phyloP scores from a whole-genome alignment of 805 yeast species.

The Starmera amethionina region DNA sequence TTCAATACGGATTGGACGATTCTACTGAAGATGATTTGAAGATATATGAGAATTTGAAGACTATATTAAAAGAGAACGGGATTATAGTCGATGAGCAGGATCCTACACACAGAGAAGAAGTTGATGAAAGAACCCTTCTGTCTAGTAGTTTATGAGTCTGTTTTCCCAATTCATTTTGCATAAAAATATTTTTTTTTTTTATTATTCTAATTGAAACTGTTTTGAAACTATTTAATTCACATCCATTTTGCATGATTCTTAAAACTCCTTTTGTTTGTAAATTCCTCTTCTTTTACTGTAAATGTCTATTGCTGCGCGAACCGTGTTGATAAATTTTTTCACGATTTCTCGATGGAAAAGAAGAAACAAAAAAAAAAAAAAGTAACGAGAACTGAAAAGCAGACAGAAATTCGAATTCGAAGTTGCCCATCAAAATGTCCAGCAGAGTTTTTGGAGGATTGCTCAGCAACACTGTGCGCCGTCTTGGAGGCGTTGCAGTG shows the following conservation, averaged over 20 bases:
- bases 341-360: no score
- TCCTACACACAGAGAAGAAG: conserved; percentile 1
- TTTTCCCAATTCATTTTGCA: not conserved
- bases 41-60: conserved; percentile 27
- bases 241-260: no score
- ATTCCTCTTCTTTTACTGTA: no score
- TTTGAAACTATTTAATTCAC: no score
- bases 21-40: conserved; percentile 38
- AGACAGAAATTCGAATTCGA: no score
- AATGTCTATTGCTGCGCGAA: no score
- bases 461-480: not conserved
- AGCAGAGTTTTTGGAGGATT: not conserved
- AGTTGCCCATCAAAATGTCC: not conserved
- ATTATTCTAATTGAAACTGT: no score
- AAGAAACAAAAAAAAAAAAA: no score
- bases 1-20: conserved; percentile 58
- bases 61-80: conserved; percentile 20
- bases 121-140: conserved; percentile 11
- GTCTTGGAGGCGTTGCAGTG: not conserved
- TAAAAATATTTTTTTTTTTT: no score
- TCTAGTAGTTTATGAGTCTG: conserved; percentile 1
- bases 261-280: no score
- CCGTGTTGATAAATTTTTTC: no score
- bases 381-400: no score
- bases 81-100: conserved; percentile 3